Conservation (phyloP, 179 eudicot species). For the Silene noctiflora region DNA sequence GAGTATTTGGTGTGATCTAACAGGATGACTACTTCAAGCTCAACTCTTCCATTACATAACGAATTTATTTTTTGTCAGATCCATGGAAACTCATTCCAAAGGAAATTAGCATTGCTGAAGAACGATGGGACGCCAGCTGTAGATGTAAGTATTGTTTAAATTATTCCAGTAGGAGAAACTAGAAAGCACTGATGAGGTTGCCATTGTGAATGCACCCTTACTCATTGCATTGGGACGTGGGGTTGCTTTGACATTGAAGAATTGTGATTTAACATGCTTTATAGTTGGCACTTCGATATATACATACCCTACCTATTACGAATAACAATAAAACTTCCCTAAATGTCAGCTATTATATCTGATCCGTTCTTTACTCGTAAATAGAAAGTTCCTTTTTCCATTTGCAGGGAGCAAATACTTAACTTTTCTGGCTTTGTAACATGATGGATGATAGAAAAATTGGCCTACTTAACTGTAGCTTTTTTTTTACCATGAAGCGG, state of each 20-base stretch:
- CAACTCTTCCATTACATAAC: conserved; percentile 13
- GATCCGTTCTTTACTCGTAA: too few species aligned
- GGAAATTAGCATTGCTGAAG: conserved; percentile 71
- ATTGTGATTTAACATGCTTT: background rate
- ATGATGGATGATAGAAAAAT: too few species aligned
- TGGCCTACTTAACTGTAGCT: too few species aligned
- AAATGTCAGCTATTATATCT: too few species aligned
- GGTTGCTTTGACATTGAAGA: background rate
- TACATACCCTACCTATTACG: background rate
- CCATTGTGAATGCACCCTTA: background rate
- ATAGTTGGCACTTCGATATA: background rate
- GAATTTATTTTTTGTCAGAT: conserved; percentile 42
- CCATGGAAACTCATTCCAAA: conserved; percentile 92
- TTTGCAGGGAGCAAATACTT: too few species aligned
- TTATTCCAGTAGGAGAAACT: conserved; percentile 1
- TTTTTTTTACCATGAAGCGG: too few species aligned
- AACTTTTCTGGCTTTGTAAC: too few species aligned
- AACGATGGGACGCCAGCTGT: conserved; percentile 60
- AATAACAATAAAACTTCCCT: background rate
- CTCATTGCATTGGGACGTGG: background rate
- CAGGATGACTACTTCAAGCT: background rate
- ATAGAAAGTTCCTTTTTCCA: too few species aligned
- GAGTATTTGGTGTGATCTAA: conserved; percentile 28
- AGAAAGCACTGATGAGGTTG: background rate
- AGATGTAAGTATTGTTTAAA: conserved; percentile 41